Base-by-base conservation (phyloP, 2,329 filamentous ascomycete species). In the Dothidotthia symphoricarpi region DNA sequence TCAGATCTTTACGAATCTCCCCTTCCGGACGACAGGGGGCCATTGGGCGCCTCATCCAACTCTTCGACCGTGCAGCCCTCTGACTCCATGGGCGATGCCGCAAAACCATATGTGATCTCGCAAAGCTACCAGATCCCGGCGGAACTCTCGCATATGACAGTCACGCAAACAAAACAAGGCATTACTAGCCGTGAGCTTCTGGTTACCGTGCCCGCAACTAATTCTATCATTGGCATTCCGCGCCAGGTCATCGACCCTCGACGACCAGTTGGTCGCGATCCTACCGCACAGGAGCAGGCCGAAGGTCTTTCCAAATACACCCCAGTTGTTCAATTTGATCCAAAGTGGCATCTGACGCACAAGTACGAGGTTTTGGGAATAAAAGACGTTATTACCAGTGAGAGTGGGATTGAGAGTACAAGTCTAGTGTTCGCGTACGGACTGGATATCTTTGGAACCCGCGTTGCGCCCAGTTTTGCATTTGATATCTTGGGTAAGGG, bases 401-500 rank as follows among this genome's bases (percentile, higher is more conserved):
- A 90, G 0, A 86, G 88, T 1, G 67, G 88, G 4, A 77, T 98
- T 19, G 93, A 98, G 72, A 96, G 90, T 69, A 97, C 93, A 1
- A 91, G 86, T 56, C 67, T 97, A 38, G 78, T 98, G 10, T 85
- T 96, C 57, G 89, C 88, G 0, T 95, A 86, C 58, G 93, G 93
- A 3, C 66, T 88, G 11, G 93, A 98, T 64, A 72, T 97, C 2
- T 98, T 94, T 51, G 89, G 86, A 11, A 91, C 89, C 1, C 76
- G 89, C 35, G 80, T 94, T 9, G 81, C 85, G n/a, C 93, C 93
- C 1, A 95, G 88, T 66, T 82, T 86, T 54, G 79, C 86, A 12
- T 98, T 98, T 66, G 93, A 98, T 69, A 81, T 97, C 28, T 72
- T 98, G 12, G 93, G 89, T 46, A 93, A 89, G 69, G 87, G 88